phyloP scores from a whole-genome alignment of 2,329 filamentous ascomycete species.

The Cordyceps javanica region DNA sequence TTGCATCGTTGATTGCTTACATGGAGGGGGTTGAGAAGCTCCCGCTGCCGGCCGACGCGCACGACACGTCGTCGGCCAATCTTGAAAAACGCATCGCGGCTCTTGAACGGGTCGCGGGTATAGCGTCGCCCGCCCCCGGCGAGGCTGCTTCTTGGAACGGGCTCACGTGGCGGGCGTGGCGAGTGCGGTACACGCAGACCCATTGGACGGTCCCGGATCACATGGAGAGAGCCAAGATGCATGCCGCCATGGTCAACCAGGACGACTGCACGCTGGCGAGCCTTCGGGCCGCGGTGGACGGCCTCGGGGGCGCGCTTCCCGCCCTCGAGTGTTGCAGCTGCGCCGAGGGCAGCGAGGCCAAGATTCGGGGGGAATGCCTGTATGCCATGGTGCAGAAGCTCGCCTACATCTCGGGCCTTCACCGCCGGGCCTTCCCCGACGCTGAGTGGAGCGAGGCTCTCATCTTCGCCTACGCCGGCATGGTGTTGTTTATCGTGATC shows the following conservation, averaged over 20 bases:
- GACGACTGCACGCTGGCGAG: not conserved
- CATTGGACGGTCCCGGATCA: too few relatives aligned
- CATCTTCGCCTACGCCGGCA: not conserved
- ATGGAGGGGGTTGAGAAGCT: not conserved
- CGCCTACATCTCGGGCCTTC: not conserved
- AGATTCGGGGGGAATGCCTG: not conserved
- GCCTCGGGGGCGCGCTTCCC: not conserved
- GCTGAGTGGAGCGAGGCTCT: not conserved
- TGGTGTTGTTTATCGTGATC: too few relatives aligned
- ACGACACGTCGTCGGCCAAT: not conserved
- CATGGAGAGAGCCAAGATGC: too few relatives aligned
- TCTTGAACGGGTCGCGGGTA: not conserved
- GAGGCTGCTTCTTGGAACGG: not conserved
- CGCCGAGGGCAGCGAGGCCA: too few relatives aligned
- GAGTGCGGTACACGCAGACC: not conserved
- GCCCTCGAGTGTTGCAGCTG: not conserved
- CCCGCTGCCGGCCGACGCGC: not conserved
- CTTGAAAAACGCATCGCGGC: not conserved
- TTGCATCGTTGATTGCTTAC: not conserved
- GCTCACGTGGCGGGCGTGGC: not conserved
- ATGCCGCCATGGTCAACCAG: not conserved
- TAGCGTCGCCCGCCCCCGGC: not conserved
- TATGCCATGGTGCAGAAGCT: not conserved
- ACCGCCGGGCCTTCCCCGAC: not conserved
- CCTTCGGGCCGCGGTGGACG: not conserved